Evolutionary conservation across 73 alveolate species (phyloP), one percentile per base, ranked within the genome.

Genomic region (Durusdinium trenchii): DNA sequence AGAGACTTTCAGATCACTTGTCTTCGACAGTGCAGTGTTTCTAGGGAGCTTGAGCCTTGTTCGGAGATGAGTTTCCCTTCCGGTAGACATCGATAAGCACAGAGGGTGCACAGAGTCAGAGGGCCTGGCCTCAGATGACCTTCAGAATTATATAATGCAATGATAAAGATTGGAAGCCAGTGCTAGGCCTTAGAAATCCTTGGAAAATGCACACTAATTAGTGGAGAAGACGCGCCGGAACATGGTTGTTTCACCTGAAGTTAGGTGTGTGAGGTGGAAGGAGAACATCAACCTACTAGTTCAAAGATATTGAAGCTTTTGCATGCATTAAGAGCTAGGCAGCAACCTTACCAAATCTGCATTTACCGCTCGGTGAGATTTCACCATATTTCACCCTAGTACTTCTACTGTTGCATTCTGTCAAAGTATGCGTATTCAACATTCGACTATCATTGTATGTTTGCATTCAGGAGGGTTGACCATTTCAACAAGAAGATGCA

Each of bases 91-190:
- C n/a, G n/a, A n/a, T n/a, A n/a, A n/a, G n/a, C n/a, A n/a, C n/a
- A n/a, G n/a, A n/a, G n/a, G n/a, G n/a, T n/a, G n/a, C n/a, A n/a
- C n/a, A n/a, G n/a, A n/a, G n/a, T n/a, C n/a, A n/a, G n/a, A n/a
- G n/a, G n/a, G n/a, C n/a, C n/a, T n/a, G 4, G 7, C 6, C 12
- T 3, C 28, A 84, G 94, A 75, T 84, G 4, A 75, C 94, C 10
- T 84, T 84, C n/a, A 73, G 94, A 2, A 73, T 50, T 48, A 84
- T 84, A n/a, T 73, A 84, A 51, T 84, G 94, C 75, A 84, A 84
- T 14, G 94, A 84, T 51, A 43, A 84, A n/a, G 54, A 84, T 12
- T 84, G 94, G 94, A 84, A 84, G 52, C 94, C 94, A 20, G 94
- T 51, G 23, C 76, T 23, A 12, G 12, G n/a, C n/a, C n/a, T n/a